These are phyloP conservation scores for Wallacemonas sp. DNA, from an alignment of 208 protist species.

Conservation along the genomic window DNA sequence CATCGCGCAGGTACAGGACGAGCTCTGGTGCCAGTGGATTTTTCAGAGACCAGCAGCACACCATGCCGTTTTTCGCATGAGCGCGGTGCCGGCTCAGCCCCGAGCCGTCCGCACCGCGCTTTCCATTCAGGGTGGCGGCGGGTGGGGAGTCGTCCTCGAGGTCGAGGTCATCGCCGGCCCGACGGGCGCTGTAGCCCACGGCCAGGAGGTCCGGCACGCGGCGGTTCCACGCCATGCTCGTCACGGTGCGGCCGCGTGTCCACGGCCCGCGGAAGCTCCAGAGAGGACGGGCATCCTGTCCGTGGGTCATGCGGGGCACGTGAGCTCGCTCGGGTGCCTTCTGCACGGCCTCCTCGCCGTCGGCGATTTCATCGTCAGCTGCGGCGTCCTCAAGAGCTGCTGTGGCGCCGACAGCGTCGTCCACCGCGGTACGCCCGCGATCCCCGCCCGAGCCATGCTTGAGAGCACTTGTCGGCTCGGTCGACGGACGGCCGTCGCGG, in stretches of 20 bases:
- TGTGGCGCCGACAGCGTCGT: neutral
- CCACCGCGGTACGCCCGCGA: neutral
- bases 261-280: slow-evolving; percentile 85
- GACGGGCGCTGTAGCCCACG: slow-evolving; percentile 68
- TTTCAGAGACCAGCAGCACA: slow-evolving; percentile 97
- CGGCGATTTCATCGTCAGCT: no score
- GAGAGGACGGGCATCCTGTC: slow-evolving; percentile 61
- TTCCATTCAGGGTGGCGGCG: neutral
- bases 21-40: slow-evolving; percentile 91
- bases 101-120: neutral
- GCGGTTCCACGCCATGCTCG: slow-evolving; percentile 92
- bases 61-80: slow-evolving; percentile 48
- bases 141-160: neutral
- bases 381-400: neutral
- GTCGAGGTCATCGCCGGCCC: slow-evolving; percentile 7
- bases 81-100: neutral
- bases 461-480: neutral
- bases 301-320: slow-evolving; percentile 29
- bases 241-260: slow-evolving; percentile 77
- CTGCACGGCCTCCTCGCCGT: neutral
- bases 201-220: slow-evolving; percentile 90
- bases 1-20: slow-evolving; percentile 65
- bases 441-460: neutral
- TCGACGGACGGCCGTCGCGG: neutral
- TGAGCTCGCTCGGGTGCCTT: neutral